Evolutionary conservation across 805 yeast genomes (phyloP).

Genomic region (Kazachstania psychrophila): DNA sequence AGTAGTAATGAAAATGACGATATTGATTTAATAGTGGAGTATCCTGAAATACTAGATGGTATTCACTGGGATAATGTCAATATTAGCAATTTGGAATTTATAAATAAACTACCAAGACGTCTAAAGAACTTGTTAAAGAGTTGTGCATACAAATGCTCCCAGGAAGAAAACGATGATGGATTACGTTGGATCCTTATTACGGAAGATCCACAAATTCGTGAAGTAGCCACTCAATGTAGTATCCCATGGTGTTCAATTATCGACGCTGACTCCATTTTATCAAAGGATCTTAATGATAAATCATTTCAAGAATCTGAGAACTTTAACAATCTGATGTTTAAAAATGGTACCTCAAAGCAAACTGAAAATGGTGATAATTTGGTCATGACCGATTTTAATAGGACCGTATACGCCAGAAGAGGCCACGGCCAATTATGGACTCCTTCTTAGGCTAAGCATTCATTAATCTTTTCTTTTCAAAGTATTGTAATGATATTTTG

Average conservation of each 20-base stretch:
- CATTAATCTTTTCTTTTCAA: too few species aligned
- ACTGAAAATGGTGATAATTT: conserved; percentile 26
- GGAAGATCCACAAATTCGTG: conserved; percentile 54
- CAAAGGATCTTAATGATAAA: conserved; percentile 19
- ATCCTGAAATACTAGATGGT: conserved; percentile 33
- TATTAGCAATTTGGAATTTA: conserved; percentile 5
- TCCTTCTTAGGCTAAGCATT: too few species aligned
- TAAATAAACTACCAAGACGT: conserved; percentile 39
- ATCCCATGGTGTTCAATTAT: conserved; percentile 36
- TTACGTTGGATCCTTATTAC: conserved; percentile 51
- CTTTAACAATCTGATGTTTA: conserved; percentile 18
- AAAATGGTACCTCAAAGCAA: conserved; percentile 15
- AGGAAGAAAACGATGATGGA: conserved; percentile 31
- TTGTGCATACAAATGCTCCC: conserved; percentile 44
- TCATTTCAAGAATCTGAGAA: conserved; percentile 16
- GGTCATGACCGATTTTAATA: conserved; percentile 37
- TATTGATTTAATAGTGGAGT: conserved; percentile 36
- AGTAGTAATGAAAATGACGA: conserved; percentile 6
- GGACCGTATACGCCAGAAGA: conserved; percentile 50
- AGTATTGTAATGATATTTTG: too few species aligned
- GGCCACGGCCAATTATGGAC: conserved; percentile 54
- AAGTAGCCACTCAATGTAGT: conserved; percentile 42
- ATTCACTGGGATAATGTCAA: conserved; percentile 21
- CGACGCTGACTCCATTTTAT: conserved; percentile 21
- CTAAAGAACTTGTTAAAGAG: conserved; percentile 48